Base-by-base conservation (phyloP, 352 stramenopile species). In the Achlya hypogyna region DNA sequence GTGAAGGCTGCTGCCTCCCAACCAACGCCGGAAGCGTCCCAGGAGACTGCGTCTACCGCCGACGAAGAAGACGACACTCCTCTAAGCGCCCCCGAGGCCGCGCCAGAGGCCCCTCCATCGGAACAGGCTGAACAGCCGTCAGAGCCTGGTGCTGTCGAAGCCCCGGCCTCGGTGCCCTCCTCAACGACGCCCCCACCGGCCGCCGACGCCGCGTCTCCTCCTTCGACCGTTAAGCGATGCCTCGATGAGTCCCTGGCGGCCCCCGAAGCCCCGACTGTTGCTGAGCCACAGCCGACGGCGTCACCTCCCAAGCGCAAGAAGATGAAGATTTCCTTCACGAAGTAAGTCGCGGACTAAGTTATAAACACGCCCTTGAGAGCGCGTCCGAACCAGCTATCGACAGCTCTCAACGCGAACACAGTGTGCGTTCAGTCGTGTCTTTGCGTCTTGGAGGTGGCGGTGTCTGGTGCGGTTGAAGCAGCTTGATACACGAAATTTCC, bases 241-340 rank as follows among this genome's bases (percentile, higher is more conserved):
- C 49, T 56, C 2, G 49, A 56, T 56, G 49, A 10, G 4, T 12
- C 31, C 2, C 16, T 56, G 49, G 49, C 25, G 31, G 31, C 25
- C 2, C 25, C 49, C 31, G 25, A 31, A 10, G 2, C 49, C 2
- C 25, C 49, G 25, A 12, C 49, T 12, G 12, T n/a, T 12, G 1
- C 49, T 16, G 49, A 56, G 31, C 31, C 38, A 1, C 10, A 45
- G 28, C 14, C 25, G 14, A 47, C 18, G 6, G 51, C 51, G 18
- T 58, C 60, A 4, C 40, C 43, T 0, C 60, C 60, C 5, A 67
- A 67, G 51, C 60, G 60, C 42, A 28, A 38, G n/a, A 67, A 67
- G 32, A 67, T 67, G 60, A 67, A 67, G 47, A 67, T 67, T 20
- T 67, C 60, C 2, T 67, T 67, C 49, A 56, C 49, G 10, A 56